These are phyloP conservation scores for Coprinopsis cinerea DNA, from an alignment of 768 basidiomycete genomes.

Conservation along the genomic window DNA sequence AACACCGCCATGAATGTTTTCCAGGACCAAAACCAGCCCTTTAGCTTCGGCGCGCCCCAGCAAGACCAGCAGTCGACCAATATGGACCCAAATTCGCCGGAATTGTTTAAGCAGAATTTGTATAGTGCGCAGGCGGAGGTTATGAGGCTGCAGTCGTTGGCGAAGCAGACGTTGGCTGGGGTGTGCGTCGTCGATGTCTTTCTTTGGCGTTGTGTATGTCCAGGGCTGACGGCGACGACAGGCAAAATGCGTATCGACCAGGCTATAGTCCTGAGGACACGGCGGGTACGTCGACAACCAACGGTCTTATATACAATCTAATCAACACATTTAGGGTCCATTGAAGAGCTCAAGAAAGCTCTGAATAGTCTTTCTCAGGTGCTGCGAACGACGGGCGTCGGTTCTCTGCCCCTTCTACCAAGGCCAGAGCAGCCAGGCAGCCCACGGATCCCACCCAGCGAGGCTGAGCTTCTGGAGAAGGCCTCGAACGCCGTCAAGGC, in stretches of 20 bases:
- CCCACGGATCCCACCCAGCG: conserved; percentile 25
- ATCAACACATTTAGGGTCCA: conserved; percentile 31
- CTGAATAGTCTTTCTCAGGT: conserved; percentile 40
- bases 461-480: conserved; percentile 40
- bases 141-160: conserved; percentile 39
- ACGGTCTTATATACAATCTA: neutral
- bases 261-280: conserved; percentile 51
- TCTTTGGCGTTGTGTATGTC: neutral
- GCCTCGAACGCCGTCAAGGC: conserved; percentile 36
- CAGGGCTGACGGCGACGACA: conserved; percentile 21
- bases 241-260: conserved; percentile 56
- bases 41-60: no score
- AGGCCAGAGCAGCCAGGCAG: neutral
- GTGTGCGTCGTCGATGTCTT: conserved; percentile 38
- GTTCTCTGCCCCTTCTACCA: conserved; percentile 49
- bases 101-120: conserved; percentile 56
- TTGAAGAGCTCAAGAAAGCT: conserved; percentile 46
- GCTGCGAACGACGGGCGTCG: conserved; percentile 57
- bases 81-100: conserved; percentile 60
- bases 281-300: conserved; percentile 33
- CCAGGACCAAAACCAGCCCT: no score
- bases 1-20: no score
- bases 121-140: conserved; percentile 44
- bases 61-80: no score
- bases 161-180: conserved; percentile 41